Base-by-base conservation (phyloP, 352 stramenopile species). In the Pythium phragmiticola region DNA sequence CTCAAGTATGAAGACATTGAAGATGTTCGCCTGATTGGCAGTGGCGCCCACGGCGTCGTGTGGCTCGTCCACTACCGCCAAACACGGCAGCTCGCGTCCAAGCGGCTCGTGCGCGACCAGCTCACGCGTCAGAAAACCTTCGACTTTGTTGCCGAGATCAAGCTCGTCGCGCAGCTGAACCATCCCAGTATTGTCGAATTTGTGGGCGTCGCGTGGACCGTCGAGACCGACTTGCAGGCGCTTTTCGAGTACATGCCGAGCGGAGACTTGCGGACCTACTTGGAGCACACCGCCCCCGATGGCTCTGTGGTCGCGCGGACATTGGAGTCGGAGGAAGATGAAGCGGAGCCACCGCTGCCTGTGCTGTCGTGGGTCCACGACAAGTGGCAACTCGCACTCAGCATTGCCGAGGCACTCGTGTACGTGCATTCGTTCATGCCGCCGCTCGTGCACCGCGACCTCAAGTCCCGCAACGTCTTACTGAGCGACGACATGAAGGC, bases 111-210 rank as follows among this genome's bases (percentile, higher is more conserved):
- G 30, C 61, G 65, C 6, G 78, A 86, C 54, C 72, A 88, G 19
- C 51, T 78, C 3, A 85, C 70, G 2, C 71, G 70, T 6, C 65
- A 79, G 21, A 70, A 73, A 9, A 84, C 70, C 0, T 62, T 77
- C 9, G 63, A 68, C 12, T 94, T 95, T 26, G 63, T 90, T 7
- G 69, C 63, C 7, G 87, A 95, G 63, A 89, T 94, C 69, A 91
- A 89, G 58, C 74, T 95, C 53, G 70, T 87, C 5, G 63, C 75
- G 0, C 62, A 68, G 19, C 68, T 94, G 2, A 68, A 87, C 12
- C 85, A 93, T 43, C 75, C 81, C 9, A 80, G 73, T 39, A 80
- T 95, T 59, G 72, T 95, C 6, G 61, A 75, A 43, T 68, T 95
- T 16, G 61, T 92, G 0, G 85, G 85, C 2, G 82, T 77, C 4